Base-by-base conservation (phyloP, 345 rosid genomes). In the Eucalyptus tenuipes region DNA sequence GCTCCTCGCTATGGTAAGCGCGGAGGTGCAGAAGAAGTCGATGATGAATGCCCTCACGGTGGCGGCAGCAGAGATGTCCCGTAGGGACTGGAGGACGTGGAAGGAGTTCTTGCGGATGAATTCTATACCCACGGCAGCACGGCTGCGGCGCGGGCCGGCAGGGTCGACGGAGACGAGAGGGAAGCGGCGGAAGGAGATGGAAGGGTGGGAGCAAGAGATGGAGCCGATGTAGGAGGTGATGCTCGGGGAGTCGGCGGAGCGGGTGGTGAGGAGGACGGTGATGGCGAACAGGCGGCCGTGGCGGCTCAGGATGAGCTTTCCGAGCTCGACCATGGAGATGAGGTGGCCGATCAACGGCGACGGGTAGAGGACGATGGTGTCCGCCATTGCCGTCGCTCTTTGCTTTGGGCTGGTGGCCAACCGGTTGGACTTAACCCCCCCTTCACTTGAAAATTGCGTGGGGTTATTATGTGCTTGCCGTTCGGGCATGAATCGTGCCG, bases 1-100 rank as follows among this genome's bases (percentile, higher is more conserved):
- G 88, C 20, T 25, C 50, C 45, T 37, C 15, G 89, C 86, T 20
- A 89, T 66, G 50, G 87, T 24, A 1, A 90, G 53, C 15, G 91
- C 89, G 13, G 89, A 22, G 37, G 64, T 22, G 68, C 91, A 88
- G 61, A 89, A 92, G 85, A 92, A 47, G 84, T 92, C 93, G 7
- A 90, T 40, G 55, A 90, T 49, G 3, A 89, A 64, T 14, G 91
- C 92, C 12, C 49, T 88, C 55, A 91, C 50, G 5, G 50, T 81
- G 44, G 75, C 44, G 24, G 53, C 33, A 14, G 89, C 87, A 8
- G 89, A 10, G 68, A 66, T 86, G 27, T 87, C 85, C 13, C 50
- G 84, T 4, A 88, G 71, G 45, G 91, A 59, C 37, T 29, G 82
- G 84, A 57, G 90, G 66, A 88, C 80, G 86, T 88, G 68, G 87